Base-by-base conservation (phyloP, 371 early-diverging fungal genomes). In the Zancudomyces culisetae region DNA sequence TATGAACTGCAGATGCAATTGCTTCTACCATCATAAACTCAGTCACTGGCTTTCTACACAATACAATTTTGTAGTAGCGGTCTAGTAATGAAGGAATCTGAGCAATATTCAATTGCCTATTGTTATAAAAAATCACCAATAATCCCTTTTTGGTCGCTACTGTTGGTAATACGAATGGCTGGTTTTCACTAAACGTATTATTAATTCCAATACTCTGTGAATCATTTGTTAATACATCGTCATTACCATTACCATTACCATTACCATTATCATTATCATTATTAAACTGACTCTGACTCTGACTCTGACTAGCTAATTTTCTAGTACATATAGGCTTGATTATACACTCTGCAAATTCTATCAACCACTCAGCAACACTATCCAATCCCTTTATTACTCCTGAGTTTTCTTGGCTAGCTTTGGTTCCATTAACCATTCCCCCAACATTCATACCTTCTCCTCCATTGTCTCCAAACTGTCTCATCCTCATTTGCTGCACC, bases 61-160 rank as follows among this genome's bases (percentile, higher is more conserved):
- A 28, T 19, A 49, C 20, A 28, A 49, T 20, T 29, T 28, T 35
- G 35, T 49, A 49, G 19, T 49, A 49, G 8, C 39, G n/a, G 3
- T 35, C 19, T n/a, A 49, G 3, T 10, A 49, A 18, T 13, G 27
- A 40, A 29, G 50, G 50, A 4, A 49, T 24, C 12, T 35, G 13
- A 2, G 50, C 26, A 2, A 18, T 30, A 27, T 49, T 49, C 18
- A 49, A 35, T 35, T 49, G 50, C 30, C 39, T 49, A 29, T 49
- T 28, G 28, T 20, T 28, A 40, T 49, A 49, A 20, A 49, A 49
- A 12, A 49, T 29, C 12, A 49, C 27, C 28, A 49, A 10, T 18
- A 49, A 6, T 27, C 50, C 50, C 21, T 35, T 24, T 27, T 27
- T 27, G 18, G 10, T 35, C 15, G 6, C 10, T 13, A 29, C 30